Evolutionary conservation across 257 asterid species (phyloP).

Genomic region (Gentiana straminea): DNA sequence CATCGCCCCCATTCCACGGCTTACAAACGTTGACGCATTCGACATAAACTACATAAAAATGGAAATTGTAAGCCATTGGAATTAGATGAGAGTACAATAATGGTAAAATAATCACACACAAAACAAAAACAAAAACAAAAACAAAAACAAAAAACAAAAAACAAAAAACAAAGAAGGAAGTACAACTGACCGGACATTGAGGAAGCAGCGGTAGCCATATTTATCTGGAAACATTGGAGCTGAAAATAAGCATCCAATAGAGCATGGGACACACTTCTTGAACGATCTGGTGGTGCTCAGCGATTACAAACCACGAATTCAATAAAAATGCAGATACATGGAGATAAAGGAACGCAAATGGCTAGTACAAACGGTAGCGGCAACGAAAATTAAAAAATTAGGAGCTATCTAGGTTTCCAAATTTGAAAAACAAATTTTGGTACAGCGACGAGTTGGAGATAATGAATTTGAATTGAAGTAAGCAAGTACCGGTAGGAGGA

Average conservation of each 20-base stretch:
- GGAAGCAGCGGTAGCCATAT: slow-evolving; percentile 57
- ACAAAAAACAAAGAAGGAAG: slow-evolving; percentile 5
- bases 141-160: slow-evolving; percentile 1
- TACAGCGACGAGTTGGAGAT: slow-evolving; percentile 3
- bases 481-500: slow-evolving; percentile 2
- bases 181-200: slow-evolving; percentile 54
- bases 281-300: too few relatives aligned
- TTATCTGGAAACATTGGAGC: slow-evolving; percentile 60
- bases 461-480: slow-evolving; percentile 5
- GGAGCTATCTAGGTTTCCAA: not conserved
- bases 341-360: not conserved
- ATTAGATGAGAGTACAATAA: too few relatives aligned
- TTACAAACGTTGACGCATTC: slow-evolving; percentile 70
- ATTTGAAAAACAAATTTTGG: not conserved
- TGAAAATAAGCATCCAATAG: slow-evolving; percentile 24
- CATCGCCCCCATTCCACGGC: slow-evolving; percentile 71
- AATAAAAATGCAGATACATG: not conserved
- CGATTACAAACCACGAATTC: too few relatives aligned
- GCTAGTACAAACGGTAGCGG: not conserved
- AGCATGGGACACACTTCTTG: slow-evolving; percentile 4
- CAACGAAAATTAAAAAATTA: slow-evolving; percentile 8
- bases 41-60: slow-evolving; percentile 48
- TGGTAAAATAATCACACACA: too few relatives aligned
- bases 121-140: slow-evolving; percentile 1
- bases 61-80: not conserved